Evolutionary conservation across 192 early-diverging fungal species (phyloP), one percentile per base, ranked within the genome.

Genomic region (Coemansia sp.): DNA sequence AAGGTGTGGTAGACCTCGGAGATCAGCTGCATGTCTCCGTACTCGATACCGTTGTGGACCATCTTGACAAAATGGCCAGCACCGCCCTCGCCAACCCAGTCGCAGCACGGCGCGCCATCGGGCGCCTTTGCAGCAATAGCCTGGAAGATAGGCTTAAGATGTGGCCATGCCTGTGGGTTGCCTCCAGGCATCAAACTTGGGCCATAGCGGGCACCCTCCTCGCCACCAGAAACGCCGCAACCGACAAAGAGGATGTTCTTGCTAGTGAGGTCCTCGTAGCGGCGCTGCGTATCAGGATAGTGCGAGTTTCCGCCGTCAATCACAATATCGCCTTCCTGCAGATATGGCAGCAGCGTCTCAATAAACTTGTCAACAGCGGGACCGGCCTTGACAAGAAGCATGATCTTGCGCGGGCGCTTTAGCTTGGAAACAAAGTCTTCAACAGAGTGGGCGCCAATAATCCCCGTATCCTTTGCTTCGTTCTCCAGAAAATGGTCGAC

Each of bases 1-100:
- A 98, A 82, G 75, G 96, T 84, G 59, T 93, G 89, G 85, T 98
- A 98, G 42, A 91, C 92, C 86, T 98, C 96, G 68, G 88, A 89
- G 66, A 98, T 93, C 84, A 98, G 90, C 85, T 98, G 96, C 96
- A 98, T 98, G 84, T 98, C 96, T 71, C 96, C 96, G 78, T 98
- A 98, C 84, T 98, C 96, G 68, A 98, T 98, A 75, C 95, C 95
- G 83, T 98, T 98, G 89, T 98, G 95, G 58, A 98, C 95, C 96
- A 98, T 97, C 89, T 98, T 98, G 86, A 98, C 95, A 84, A 95
- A 98, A 88, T 98, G 95, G 51, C 95, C 96, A 25, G 96, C 91
- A 24, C 96, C 96, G 55, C 89, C 89, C 72, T 95, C 94, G 70
- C 96, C 96, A 67, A 98, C 96, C 95, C 95, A 97, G 85, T 98